Base-by-base conservation (phyloP, 495 filamentous ascomycete species). In the Aspergillus saccharolyticus region DNA sequence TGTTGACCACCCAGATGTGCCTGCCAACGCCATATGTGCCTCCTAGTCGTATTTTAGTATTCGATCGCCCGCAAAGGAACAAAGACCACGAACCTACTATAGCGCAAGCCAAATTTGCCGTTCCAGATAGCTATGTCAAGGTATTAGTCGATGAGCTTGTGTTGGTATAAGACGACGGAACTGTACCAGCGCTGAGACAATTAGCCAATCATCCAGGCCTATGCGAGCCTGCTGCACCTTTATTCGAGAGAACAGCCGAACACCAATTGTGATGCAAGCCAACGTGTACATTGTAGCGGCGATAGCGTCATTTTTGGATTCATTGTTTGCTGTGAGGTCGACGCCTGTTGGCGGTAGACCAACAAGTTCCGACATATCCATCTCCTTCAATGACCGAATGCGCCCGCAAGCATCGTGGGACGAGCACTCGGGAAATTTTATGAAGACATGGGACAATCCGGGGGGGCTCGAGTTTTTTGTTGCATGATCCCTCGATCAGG, bases 191-290 rank as follows among this genome's bases (percentile, higher is more conserved):
- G 56, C 43, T 19, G 42, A 28, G 28, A 59, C 17, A 6, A 56
- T 58, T n/a, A 63, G 30, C 22, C 45, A 56, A 33, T 63, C 60
- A 50, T 63, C 60, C 9, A 63, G 22, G 15, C 22, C 47, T 6
- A 50, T 50, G 24, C 22, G 21, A 17, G 47, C 47, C 22, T 50
- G 47, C 24, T 50, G 47, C 14, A 50, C 22, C 24, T 28, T 50
- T 3, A 6, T 17, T 12, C 47, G 47, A 3, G 47, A 50, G 22
- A 30, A 50, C 15, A 50, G n/a, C 22, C 47, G 47, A 9, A 50
- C 24, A 28, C 47, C 17, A 16, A 50, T 50, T 18, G 47, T 30
- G 22, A 50, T 17, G 9, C 9, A 15, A 10, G 47, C 47, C 22
- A 50, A 28, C 3, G 22, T 8, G 24, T 50, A 50, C 47, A 50